Conservation (phyloP, 352 stramenopile species). For the Globisporangium cederbergense region DNA sequence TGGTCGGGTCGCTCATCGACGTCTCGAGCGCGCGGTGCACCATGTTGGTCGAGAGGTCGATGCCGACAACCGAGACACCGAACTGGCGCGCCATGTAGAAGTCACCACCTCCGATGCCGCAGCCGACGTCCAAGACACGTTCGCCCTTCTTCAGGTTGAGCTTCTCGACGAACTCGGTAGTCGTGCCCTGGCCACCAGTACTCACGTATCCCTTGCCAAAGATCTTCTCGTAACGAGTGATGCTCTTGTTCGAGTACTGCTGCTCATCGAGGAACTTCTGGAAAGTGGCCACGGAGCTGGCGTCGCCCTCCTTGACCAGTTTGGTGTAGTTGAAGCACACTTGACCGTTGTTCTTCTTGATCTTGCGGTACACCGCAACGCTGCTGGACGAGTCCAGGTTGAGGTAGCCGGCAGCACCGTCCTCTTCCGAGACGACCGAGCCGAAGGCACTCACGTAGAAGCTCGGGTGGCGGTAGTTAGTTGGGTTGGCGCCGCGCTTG, state of each 20-base stretch:
- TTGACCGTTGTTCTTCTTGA: conserved; percentile 85
- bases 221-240: conserved; percentile 75
- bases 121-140: conserved; percentile 88
- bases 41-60: conserved; percentile 78
- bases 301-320: conserved; percentile 34
- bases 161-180: conserved; percentile 68
- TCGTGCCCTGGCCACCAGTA: conserved; percentile 59
- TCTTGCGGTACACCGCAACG: conserved; percentile 58
- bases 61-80: conserved; percentile 66
- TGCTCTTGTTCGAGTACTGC: conserved; percentile 69
- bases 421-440: conserved; percentile 44
- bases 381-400: conserved; percentile 66
- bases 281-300: conserved; percentile 45
- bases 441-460: conserved; percentile 63
- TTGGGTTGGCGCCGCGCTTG: conserved; percentile 62
- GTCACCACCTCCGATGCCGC: conserved; percentile 87
- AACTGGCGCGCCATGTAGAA: conserved; percentile 91
- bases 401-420: conserved; percentile 41
- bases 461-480: conserved; percentile 59
- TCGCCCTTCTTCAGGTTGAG: conserved; percentile 57
- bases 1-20: conserved; percentile 41
- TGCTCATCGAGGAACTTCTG: conserved; percentile 71
- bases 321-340: conserved; percentile 74
- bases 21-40: conserved; percentile 64
- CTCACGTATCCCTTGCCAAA: conserved; percentile 73